Conservation (phyloP, 371 early-diverging fungal species). For the Mucor racemosus region DNA sequence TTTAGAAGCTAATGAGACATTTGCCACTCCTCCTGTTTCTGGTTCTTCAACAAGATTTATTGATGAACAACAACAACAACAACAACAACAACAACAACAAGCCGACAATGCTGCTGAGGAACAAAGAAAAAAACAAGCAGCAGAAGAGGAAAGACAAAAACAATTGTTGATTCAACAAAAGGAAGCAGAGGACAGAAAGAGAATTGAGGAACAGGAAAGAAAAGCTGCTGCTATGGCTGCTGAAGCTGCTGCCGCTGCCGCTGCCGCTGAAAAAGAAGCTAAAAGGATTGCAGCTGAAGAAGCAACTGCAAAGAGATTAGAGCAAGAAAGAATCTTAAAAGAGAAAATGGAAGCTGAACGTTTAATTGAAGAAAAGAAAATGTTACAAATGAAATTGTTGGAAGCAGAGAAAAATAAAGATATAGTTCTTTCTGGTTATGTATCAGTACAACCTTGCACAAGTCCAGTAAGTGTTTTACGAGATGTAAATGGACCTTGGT, state of each 20-base stretch:
- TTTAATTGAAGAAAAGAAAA: slow-evolving; percentile 28
- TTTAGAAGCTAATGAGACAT: slow-evolving; percentile 41
- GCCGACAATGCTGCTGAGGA: slow-evolving; percentile 1
- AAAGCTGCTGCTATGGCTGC: slow-evolving; percentile 17
- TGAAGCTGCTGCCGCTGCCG: slow-evolving; percentile 19
- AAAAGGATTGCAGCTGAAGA: slow-evolving; percentile 25
- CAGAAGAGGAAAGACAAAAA: slow-evolving; percentile 14
- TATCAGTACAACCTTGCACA: slow-evolving; percentile 35
- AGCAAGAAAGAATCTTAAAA: slow-evolving; percentile 21
- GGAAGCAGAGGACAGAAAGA: slow-evolving; percentile 14
- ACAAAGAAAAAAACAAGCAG: not conserved
- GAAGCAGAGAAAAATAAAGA: slow-evolving; percentile 43
- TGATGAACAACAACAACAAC: not conserved
- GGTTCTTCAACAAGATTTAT: not conserved
- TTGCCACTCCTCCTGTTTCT: slow-evolving; percentile 12
- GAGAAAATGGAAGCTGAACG: slow-evolving; percentile 24
- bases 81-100: not conserved
- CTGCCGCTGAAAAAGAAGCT: slow-evolving; percentile 19
- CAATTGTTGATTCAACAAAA: slow-evolving; percentile 2
- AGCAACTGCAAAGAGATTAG: slow-evolving; percentile 21
- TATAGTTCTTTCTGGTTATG: slow-evolving; percentile 33
- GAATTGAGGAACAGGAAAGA: slow-evolving; percentile 17
- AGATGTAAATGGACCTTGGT: not conserved
- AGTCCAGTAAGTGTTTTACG: slow-evolving; percentile 31
- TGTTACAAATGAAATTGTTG: slow-evolving; percentile 25